Evolutionary conservation across 345 rosid genomes (phyloP).

Genomic region (Sisymbrium irio): DNA sequence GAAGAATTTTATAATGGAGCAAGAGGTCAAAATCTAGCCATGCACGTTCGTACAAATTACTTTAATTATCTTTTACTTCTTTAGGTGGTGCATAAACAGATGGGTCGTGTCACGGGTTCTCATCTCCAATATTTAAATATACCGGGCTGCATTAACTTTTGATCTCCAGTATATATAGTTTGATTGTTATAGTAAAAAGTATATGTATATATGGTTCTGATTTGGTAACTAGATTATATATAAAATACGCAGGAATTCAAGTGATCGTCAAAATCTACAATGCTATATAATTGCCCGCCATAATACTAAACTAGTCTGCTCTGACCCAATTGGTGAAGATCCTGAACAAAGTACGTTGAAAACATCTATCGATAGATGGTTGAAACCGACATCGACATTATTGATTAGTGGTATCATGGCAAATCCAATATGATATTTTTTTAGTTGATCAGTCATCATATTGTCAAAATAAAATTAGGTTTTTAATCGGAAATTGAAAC

Average conservation of each 20-base stretch:
- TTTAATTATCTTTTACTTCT: neutral
- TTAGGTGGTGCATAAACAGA: conserved; percentile 19
- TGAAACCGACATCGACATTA: neutral
- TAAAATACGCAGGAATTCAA: neutral
- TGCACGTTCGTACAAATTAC: conserved; percentile 10
- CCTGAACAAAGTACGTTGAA: neutral
- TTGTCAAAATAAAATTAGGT: neutral
- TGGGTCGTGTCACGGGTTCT: conserved; percentile 31
- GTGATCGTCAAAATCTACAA: neutral
- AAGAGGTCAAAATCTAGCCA: neutral
- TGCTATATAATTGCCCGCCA: neutral
- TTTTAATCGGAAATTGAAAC: neutral
- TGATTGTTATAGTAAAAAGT: neutral
- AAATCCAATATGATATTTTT: neutral
- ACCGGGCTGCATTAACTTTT: neutral
- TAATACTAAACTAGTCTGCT: neutral
- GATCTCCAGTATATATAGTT: neutral
- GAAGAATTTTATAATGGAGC: neutral
- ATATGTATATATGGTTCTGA: neutral
- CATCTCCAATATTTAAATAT: neutral
- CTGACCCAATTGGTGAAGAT: neutral
- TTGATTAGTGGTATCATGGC: neutral
- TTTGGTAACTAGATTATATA: neutral
- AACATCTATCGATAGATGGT: neutral
- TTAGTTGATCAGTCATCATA: neutral